Base-by-base conservation (phyloP, 2,329 filamentous ascomycete genomes). In the Macrophomina pseudophaseolina region DNA sequence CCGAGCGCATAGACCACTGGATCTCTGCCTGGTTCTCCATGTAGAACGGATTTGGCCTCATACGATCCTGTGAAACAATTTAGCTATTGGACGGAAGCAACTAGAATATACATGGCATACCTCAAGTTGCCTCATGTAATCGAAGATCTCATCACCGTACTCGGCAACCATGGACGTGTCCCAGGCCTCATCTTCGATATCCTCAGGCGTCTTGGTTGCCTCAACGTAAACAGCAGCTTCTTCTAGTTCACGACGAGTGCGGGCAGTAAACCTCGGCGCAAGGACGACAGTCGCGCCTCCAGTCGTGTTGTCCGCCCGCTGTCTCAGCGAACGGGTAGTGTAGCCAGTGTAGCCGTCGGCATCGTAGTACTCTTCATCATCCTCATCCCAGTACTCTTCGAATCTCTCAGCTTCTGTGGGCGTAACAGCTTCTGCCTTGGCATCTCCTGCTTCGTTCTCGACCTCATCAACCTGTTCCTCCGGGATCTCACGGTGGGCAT, bases 1-100 rank as follows among this genome's bases (percentile, higher is more conserved):
- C 93, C 5, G 93, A 91, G 54, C 95, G 92, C 95, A 98, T 99
- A 2, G 94, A 97, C 95, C 95, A 99, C 76, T 97, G 92, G 66
- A 99, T 96, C 79, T 98, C 94, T n/a, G 91, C 90, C 78, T 99
- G 95, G 71, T 91, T 89, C 69, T 97, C 93, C 94, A 99, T 99
- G 84, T 99, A 99, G 77, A 95, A 88, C 3, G 93, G 85, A 74
- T 95, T 94, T 1, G 95, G 95, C 48, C 94, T 84, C 88, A 97
- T 91, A 72, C 89, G 77, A 85, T 87, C 91, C 93, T 75, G 67
- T 44, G 23, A 35, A 40, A 42, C 4, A 42, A 7, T 28, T 64
- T 4, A 64, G 48, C 38, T 11, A 32, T 56, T n/a, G 5, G 18
- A 23, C 3, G 40, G 38, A 23, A 11, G 42, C 5, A 3, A 48